phyloP scores from a whole-genome alignment of 345 rosid genomes.

The Eucalyptus polybractea region DNA sequence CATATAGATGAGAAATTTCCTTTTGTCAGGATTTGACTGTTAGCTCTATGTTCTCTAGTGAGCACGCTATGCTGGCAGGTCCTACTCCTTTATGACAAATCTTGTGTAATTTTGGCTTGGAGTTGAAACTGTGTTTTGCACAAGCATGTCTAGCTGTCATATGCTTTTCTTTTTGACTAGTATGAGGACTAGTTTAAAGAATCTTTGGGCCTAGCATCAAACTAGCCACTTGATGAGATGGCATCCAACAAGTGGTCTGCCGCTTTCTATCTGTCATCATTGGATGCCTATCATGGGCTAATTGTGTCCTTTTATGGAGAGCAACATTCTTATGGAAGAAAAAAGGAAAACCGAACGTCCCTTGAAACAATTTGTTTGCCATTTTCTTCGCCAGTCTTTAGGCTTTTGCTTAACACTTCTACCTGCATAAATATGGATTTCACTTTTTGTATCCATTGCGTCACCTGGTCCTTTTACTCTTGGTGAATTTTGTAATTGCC shows the following conservation, averaged over 20 bases:
- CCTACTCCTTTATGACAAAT: not conserved
- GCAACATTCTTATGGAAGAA: not conserved
- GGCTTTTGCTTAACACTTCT: not conserved
- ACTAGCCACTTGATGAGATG: not conserved
- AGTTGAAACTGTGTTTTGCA: not conserved
- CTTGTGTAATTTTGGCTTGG: not conserved
- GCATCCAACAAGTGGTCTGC: not conserved
- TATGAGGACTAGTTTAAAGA: not conserved
- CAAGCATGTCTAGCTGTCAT: not conserved
- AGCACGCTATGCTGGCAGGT: not conserved
- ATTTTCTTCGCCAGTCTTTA: not conserved
- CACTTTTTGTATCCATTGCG: not conserved
- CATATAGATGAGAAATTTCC: not conserved
- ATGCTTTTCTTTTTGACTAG: not conserved
- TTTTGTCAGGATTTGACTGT: not conserved
- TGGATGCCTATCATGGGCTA: not conserved
- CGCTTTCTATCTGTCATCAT: not conserved
- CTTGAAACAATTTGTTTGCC: not conserved
- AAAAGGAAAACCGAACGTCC: not conserved
- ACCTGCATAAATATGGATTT: not conserved
- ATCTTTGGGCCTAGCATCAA: not conserved
- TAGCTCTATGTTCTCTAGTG: not conserved
- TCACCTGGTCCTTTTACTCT: not conserved
- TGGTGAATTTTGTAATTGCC: not conserved
- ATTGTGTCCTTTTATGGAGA: not conserved